Evolutionary conservation across 495 filamentous ascomycete genomes (phyloP).

Genomic region (Lophiotrema nucula): DNA sequence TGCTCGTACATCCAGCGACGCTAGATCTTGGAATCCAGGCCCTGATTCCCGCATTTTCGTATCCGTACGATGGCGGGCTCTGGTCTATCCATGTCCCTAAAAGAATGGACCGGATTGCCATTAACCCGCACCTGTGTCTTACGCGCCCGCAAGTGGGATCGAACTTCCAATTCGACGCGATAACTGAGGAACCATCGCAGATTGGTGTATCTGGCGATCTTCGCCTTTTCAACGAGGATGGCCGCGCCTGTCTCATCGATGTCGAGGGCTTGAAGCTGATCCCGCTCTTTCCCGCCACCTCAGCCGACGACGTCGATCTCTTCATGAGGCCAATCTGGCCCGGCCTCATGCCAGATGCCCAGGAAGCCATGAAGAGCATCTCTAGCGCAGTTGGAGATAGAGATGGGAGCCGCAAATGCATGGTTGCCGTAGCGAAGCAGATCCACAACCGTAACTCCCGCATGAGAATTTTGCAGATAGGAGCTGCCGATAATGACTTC

Average conservation of each 20-base stretch:
- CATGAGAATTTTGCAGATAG: no score
- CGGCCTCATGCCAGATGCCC: no score
- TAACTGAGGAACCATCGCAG: no score
- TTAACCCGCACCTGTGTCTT: not conserved
- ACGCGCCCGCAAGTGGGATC: not conserved
- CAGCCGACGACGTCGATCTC: not conserved
- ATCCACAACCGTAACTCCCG: no score
- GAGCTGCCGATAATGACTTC: not conserved
- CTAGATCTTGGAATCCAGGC: not conserved
- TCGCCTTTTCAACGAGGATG: not conserved
- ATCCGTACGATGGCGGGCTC: constrained; percentile 1
- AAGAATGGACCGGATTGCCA: not conserved
- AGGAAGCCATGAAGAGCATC: no score
- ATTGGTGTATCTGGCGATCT: not conserved
- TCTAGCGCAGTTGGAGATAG: no score
- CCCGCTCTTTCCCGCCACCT: not conserved
- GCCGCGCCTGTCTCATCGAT: no score
- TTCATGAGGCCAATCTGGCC: no score
- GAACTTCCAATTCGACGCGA: not conserved
- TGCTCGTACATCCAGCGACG: not conserved
- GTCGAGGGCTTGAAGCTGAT: not conserved
- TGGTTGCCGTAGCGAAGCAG: no score
- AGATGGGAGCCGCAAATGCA: no score
- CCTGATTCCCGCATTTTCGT: not conserved
- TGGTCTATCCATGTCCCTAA: not conserved